phyloP scores from a whole-genome alignment of 352 stramenopile genomes.

The Phytophthora ramorum region DNA sequence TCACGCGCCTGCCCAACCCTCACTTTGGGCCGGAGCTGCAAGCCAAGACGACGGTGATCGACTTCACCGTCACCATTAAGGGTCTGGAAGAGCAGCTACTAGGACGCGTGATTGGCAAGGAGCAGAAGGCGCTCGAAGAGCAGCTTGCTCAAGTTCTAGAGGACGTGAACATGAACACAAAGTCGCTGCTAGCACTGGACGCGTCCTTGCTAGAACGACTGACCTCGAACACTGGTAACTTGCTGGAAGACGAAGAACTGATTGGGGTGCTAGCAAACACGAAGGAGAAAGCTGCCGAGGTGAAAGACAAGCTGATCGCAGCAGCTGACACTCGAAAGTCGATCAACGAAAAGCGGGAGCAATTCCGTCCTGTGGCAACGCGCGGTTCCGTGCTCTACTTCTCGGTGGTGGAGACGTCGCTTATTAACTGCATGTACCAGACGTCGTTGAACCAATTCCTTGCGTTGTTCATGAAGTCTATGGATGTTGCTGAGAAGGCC shows the following conservation, averaged over 20 bases:
- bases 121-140: slow-evolving; percentile 98
- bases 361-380: slow-evolving; percentile 98
- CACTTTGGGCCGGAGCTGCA: slow-evolving; percentile 98
- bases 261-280: slow-evolving; percentile 98
- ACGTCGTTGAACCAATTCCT: slow-evolving; percentile 98
- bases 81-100: slow-evolving; percentile 97
- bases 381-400: slow-evolving; percentile 98
- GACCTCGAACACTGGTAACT: slow-evolving; percentile 97
- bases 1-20: slow-evolving; percentile 97
- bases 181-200: slow-evolving; percentile 95
- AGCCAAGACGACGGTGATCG: slow-evolving; percentile 98
- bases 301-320: slow-evolving; percentile 97
- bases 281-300: slow-evolving; percentile 98
- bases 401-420: slow-evolving; percentile 97
- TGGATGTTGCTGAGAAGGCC: slow-evolving; percentile 97
- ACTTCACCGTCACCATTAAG: slow-evolving; percentile 98
- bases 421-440: slow-evolving; percentile 99
- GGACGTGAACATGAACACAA: slow-evolving; percentile 98
- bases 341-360: slow-evolving; percentile 99
- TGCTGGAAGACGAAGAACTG: slow-evolving; percentile 99
- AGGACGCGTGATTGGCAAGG: slow-evolving; percentile 97
- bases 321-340: slow-evolving; percentile 96
- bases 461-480: slow-evolving; percentile 97
- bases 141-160: slow-evolving; percentile 98
- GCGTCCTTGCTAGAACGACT: slow-evolving; percentile 96